phyloP scores from a whole-genome alignment of 805 yeast genomes.

The Ogataea sp. region DNA sequence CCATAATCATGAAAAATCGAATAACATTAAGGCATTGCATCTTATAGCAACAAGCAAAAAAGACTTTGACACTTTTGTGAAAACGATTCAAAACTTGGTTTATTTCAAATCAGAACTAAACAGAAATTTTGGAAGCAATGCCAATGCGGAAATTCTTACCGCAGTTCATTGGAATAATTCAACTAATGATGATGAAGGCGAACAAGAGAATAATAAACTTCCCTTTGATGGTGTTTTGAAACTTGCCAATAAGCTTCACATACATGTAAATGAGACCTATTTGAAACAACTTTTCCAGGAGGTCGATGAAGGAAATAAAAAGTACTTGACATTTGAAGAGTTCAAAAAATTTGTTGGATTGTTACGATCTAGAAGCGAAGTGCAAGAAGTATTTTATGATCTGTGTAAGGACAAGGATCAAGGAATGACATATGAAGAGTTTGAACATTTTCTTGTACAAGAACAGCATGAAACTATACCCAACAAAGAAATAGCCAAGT shows the following conservation, averaged over 20 bases:
- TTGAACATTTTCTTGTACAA: conserved; percentile 34
- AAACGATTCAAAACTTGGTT: conserved; percentile 47
- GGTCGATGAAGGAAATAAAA: conserved; percentile 42
- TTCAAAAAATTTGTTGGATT: conserved; percentile 68
- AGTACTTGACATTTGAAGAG: conserved; percentile 57
- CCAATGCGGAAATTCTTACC: conserved; percentile 33
- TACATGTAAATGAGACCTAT: conserved; percentile 53
- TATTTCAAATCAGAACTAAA: conserved; percentile 52
- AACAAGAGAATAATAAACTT: conserved; percentile 29
- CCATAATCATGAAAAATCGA: conserved; percentile 43
- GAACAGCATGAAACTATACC: conserved; percentile 39
- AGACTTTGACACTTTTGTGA: conserved; percentile 47
- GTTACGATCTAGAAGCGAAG: conserved; percentile 59
- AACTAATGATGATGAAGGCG: conserved; percentile 12
- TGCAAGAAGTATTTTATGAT: conserved; percentile 39
- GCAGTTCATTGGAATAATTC: conserved; percentile 55
- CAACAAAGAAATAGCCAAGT: conserved; percentile 17
- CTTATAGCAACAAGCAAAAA: conserved; percentile 50
- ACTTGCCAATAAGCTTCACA: conserved; percentile 60
- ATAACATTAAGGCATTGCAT: conserved; percentile 72
- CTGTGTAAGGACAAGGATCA: conserved; percentile 16
- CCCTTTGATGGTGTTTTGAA: conserved; percentile 61
- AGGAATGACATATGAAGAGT: conserved; percentile 21
- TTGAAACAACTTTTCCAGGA: conserved; percentile 42
- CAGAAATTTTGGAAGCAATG: conserved; percentile 47